phyloP scores from a whole-genome alignment of 805 yeast species.

The Lipomyces starkeyi region DNA sequence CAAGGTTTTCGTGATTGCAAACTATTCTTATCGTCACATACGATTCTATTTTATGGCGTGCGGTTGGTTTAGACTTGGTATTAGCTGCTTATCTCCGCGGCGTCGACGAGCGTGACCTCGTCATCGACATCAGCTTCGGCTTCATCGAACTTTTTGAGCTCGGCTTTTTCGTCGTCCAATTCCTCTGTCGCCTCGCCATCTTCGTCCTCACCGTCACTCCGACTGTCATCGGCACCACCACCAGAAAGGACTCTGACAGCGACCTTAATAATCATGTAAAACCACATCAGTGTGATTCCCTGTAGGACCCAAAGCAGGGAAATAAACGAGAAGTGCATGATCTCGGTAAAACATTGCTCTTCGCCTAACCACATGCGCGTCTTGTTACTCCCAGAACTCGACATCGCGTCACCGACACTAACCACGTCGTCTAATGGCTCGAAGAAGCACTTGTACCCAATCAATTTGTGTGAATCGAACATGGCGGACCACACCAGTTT shows the following conservation, averaged over 20 bases:
- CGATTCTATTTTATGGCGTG: neutral
- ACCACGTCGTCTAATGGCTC: slow-evolving; percentile 27
- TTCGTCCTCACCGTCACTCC: slow-evolving; percentile 78
- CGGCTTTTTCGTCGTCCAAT: slow-evolving; percentile 10
- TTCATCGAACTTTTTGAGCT: neutral
- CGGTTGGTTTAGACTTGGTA: neutral
- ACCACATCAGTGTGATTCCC: slow-evolving; percentile 70
- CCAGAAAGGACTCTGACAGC: slow-evolving; percentile 74
- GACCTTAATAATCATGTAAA: slow-evolving; percentile 72
- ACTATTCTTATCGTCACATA: neutral
- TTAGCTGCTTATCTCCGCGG: slow-evolving; percentile 2
- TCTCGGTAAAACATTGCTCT: slow-evolving; percentile 46
- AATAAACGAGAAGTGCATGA: slow-evolving; percentile 53
- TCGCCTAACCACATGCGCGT: slow-evolving; percentile 23
- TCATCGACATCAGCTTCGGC: slow-evolving; percentile 17
- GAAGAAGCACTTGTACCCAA: slow-evolving; percentile 43
- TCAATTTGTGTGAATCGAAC: slow-evolving; percentile 52
- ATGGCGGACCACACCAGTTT: slow-evolving; percentile 67
- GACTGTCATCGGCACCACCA: slow-evolving; percentile 79
- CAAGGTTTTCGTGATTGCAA: neutral
- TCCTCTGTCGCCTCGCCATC: slow-evolving; percentile 26
- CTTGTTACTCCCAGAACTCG: slow-evolving; percentile 13
- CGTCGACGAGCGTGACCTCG: slow-evolving; percentile 20
- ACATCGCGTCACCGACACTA: slow-evolving; percentile 20
- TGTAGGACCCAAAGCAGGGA: slow-evolving; percentile 69